Evolutionary conservation across 2,329 filamentous ascomycete genomes (phyloP).

Genomic region (Ceratocystis lukuohia): DNA sequence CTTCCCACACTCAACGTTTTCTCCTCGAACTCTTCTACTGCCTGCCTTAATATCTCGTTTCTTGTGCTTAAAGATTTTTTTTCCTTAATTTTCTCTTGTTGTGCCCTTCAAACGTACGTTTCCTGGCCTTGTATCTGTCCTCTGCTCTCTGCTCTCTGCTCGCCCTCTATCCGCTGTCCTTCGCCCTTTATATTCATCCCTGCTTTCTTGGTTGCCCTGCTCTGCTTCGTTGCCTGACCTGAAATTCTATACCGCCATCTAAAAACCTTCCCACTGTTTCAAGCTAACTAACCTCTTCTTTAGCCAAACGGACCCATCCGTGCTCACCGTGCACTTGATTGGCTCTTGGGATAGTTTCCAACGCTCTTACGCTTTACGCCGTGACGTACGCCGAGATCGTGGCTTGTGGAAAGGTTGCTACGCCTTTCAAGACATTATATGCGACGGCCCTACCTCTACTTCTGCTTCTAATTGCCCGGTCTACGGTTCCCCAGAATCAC

Average conservation of each 20-base stretch:
- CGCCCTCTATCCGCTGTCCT: neutral
- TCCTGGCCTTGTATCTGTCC: neutral
- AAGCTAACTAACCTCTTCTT: neutral
- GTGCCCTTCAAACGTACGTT: neutral
- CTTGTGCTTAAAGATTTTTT: neutral
- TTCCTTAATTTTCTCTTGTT: neutral
- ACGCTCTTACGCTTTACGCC: constrained; percentile 64
- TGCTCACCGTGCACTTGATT: constrained; percentile 61
- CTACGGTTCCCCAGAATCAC: neutral
- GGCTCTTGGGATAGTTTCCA: constrained; percentile 95
- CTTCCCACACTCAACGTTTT: neutral
- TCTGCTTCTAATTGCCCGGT: neutral
- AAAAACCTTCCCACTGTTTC: neutral
- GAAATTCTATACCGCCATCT: neutral
- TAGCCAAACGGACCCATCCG: constrained; percentile 47
- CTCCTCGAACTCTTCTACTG: neutral
- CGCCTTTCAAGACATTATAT: constrained; percentile 72
- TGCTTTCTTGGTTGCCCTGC: neutral
- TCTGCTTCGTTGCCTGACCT: neutral
- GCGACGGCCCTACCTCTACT: constrained; percentile 40
- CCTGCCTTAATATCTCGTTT: neutral
- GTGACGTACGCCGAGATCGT: constrained; percentile 58
- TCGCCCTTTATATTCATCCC: neutral
- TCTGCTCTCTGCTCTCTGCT: neutral
- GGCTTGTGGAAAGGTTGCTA: constrained; percentile 81